Conservation (phyloP, 306 rosid species). For the barrel medic (Medicago truncatula) region DNA sequence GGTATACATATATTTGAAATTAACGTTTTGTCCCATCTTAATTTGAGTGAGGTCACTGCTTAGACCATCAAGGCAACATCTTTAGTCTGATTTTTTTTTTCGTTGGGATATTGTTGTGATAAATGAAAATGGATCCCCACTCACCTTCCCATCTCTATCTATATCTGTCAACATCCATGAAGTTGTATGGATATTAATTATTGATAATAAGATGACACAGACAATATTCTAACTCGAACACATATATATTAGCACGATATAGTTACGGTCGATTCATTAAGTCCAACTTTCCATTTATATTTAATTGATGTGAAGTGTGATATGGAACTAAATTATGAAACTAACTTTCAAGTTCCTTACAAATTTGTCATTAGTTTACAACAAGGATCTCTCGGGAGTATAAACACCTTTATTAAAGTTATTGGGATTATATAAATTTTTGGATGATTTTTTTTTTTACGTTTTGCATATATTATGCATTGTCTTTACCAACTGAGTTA, state of each 20-base stretch:
- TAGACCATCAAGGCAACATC: conserved; percentile 46
- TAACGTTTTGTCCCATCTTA: conserved; percentile 28
- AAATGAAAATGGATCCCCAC: conserved; percentile 45
- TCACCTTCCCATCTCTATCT: conserved; percentile 32
- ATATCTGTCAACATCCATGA: conserved; percentile 46
- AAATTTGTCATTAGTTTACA: too few relatives aligned
- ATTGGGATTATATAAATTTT: too few relatives aligned
- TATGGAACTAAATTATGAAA: too few relatives aligned
- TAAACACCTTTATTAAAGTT: too few relatives aligned
- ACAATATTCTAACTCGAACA: conserved; percentile 24
- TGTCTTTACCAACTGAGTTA: too few relatives aligned
- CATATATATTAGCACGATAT: conserved; percentile 3
- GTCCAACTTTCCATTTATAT: neutral
- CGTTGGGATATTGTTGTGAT: conserved; percentile 36
- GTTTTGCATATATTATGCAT: too few relatives aligned
- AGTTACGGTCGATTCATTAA: neutral
- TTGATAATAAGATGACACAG: conserved; percentile 22
- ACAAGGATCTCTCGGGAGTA: too few relatives aligned
- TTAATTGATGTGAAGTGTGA: too few relatives aligned
- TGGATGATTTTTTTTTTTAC: too few relatives aligned
- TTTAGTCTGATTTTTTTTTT: conserved; percentile 30
- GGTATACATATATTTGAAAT: neutral
- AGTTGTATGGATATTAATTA: conserved; percentile 25
- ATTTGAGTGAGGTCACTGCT: conserved; percentile 54
- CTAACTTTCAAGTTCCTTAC: too few relatives aligned